Percentiles rank a stretch among this genome's conserved stretches.
Evolutionary conservation across 2,329 filamentous ascomycete genomes (phyloP).

Genomic region (Fusarium annulatum): DNA sequence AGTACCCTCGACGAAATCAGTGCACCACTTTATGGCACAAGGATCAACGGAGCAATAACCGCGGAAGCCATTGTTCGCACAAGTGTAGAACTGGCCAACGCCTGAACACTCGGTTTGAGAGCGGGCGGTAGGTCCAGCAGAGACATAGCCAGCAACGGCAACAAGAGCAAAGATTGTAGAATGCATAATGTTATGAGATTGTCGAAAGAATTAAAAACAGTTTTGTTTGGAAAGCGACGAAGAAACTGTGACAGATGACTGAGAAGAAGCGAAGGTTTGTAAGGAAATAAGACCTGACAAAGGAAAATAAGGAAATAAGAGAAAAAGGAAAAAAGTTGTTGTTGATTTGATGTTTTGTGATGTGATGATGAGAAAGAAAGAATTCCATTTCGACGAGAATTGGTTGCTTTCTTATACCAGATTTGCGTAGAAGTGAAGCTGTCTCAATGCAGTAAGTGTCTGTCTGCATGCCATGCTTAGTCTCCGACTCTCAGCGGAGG

Average conservation of each 20-base stretch:
- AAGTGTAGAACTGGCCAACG: conserved; percentile 25
- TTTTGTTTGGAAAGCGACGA: conserved; percentile 14
- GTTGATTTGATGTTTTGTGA: conserved; percentile 26
- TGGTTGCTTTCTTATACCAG: conserved; percentile 12
- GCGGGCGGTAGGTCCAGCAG: conserved; percentile 12
- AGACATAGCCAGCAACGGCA: conserved; percentile 19
- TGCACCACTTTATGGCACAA: conserved; percentile 24
- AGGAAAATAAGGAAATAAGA: conserved; percentile 32
- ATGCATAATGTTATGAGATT: conserved; percentile 27
- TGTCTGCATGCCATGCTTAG: background rate
- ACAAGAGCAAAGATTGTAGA: conserved; percentile 27
- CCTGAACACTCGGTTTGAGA: conserved; percentile 25
- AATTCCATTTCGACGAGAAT: background rate
- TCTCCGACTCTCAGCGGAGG: conserved; percentile 25
- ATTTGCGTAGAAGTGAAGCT: background rate
- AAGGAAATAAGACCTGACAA: conserved; percentile 36
- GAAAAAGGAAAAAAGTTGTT: background rate
- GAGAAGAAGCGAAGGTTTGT: conserved; percentile 32
- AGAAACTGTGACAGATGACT: conserved; percentile 14
- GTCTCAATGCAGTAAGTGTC: background rate
- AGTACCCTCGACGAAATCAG: conserved; percentile 19
- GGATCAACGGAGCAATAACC: conserved; percentile 25
- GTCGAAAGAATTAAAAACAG: background rate
- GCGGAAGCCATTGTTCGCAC: conserved; percentile 24
- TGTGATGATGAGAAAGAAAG: conserved; percentile 33